Evolutionary conservation across 805 yeast species (phyloP), one percentile per base, ranked within the genome.

Genomic region (Saccharomycodes ludwigii): DNA sequence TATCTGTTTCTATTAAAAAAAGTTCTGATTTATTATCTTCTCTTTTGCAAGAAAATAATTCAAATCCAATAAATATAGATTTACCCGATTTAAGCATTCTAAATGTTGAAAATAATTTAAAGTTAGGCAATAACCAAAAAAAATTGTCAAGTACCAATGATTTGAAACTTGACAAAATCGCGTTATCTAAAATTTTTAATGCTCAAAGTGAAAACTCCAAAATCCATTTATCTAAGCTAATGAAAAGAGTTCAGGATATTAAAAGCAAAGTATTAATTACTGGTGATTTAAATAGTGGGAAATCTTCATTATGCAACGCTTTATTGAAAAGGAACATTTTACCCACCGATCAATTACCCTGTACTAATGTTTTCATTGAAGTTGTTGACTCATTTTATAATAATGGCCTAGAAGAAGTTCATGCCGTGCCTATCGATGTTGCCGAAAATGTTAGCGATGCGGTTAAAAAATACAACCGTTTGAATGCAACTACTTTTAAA

Each of bases 281-380:
- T 3, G 99, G 99, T 31, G 99, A 91, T 53, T 67, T 91, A 42
- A 91, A 91, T 50, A 80, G 98, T 0, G 99, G 99, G 3, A 91
- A 91, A 49, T 84, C 96, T 1, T 81, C 95, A 2, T 84, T 91
- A 46, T 91, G 98, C 56, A 91, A 91, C 50, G 88, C 95, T 1
- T 60, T 91, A 24, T 58, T 91, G 37, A 65, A 86, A 42, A 67
- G 91, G 31, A 70, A 73, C 30, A 56, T 91, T 3, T 58, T 91
- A 29, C 98, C 99, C 0, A 94, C 81, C 47, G 99, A 91, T 55
- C 98, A 91, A 48, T 94, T 91, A 50, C 99, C 99, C 2, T 85
- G 96, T 47, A 91, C 99, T 0, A 76, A 82, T 39, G 95, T 91
- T 0, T 93, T 93, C 47, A 86, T 95, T 52, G 98, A 93, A 56